These are phyloP conservation scores for Chaetomiaceae sp. DNA, from an alignment of 2,329 filamentous ascomycete species.

Conservation along the genomic window DNA sequence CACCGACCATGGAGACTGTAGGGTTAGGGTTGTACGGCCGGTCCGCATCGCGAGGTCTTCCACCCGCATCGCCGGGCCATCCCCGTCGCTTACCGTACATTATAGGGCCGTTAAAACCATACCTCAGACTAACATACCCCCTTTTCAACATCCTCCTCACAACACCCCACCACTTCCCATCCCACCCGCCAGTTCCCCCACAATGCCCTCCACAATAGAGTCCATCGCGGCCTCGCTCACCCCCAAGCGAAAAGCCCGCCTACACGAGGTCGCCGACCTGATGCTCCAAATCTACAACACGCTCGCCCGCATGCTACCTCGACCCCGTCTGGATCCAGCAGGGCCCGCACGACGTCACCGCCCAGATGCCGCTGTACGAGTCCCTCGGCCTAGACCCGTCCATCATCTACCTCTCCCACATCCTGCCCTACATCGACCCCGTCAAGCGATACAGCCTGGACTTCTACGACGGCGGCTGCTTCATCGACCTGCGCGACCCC, in stretches of 20 bases:
- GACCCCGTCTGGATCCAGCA: conserved; percentile 19
- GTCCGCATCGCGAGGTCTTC: too few species aligned
- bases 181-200: too few species aligned
- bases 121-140: too few species aligned
- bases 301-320: conserved; percentile 28
- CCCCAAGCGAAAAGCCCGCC: conserved; percentile 7
- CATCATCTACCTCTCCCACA: conserved; percentile 28
- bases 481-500: conserved; percentile 21
- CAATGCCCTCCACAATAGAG: too few species aligned
- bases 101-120: too few species aligned
- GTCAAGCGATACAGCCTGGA: not conserved
- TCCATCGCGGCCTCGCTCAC: not conserved
- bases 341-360: conserved; percentile 23
- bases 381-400: conserved; percentile 15
- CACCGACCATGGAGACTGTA: too few species aligned
- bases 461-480: conserved; percentile 22
- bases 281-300: conserved; percentile 29
- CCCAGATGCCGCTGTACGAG: conserved; percentile 17
- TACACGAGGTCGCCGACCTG: conserved; percentile 27
- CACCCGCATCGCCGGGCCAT: too few species aligned
- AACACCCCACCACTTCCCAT: too few species aligned
- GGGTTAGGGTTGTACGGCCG: too few species aligned
- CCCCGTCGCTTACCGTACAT: too few species aligned
- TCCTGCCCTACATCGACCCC: conserved; percentile 25
- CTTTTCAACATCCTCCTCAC: too few species aligned